These are phyloP conservation scores for Fusarium brevicatenulatum DNA, from an alignment of 2,329 filamentous ascomycete genomes.

Conservation along the genomic window DNA sequence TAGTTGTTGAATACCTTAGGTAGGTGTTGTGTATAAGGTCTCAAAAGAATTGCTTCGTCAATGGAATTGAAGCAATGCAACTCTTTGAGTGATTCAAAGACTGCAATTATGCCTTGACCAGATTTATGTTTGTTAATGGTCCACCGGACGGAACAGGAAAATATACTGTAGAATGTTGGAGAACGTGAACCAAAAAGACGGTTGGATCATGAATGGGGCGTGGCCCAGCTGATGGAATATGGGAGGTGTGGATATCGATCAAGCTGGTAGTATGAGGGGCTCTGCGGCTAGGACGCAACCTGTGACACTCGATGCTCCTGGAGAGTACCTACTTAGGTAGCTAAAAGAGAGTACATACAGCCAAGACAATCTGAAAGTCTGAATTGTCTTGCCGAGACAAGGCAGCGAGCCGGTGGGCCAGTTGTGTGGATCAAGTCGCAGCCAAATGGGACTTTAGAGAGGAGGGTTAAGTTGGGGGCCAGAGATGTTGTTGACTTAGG, in stretches of 20 bases:
- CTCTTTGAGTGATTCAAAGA: background rate
- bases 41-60: background rate
- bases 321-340: background rate
- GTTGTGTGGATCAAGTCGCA: slow-evolving; percentile 32
- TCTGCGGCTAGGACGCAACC: slow-evolving; percentile 39
- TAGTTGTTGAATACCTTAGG: background rate
- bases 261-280: slow-evolving; percentile 28
- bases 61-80: background rate
- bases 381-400: slow-evolving; percentile 25
- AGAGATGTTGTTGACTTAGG: background rate
- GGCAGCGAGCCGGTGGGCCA: slow-evolving; percentile 30
- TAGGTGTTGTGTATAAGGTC: background rate
- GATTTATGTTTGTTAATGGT: background rate
- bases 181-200: slow-evolving; percentile 9
- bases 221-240: slow-evolving; percentile 24
- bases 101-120: background rate
- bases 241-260: slow-evolving; percentile 30
- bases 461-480: slow-evolving; percentile 29
- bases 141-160: slow-evolving; percentile 2
- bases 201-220: slow-evolving; percentile 27
- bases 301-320: slow-evolving; percentile 32
- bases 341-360: slow-evolving; percentile 6
- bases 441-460: slow-evolving; percentile 14
- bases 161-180: background rate
- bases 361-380: background rate